phyloP scores from a whole-genome alignment of 768 basidiomycete species.

The Nidularia pulvinata region DNA sequence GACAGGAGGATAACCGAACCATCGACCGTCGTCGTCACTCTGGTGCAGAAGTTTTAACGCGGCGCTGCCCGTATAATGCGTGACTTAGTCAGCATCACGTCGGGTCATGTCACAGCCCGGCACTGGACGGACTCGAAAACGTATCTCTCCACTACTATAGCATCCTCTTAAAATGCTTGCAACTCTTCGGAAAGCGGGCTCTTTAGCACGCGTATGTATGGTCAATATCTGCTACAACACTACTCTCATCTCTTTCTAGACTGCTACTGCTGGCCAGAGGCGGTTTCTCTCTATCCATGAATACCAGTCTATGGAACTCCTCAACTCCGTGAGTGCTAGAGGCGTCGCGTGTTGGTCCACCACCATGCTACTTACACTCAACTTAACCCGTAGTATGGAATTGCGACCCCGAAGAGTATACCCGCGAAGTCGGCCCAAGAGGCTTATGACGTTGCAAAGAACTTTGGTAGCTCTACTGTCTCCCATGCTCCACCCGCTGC shows the following conservation, averaged over 20 bases:
- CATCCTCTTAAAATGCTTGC: slow-evolving; percentile 55
- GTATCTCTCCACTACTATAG: slow-evolving; percentile 6
- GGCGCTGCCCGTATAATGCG: too few species aligned
- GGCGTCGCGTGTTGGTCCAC: not conserved
- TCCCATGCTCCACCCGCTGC: slow-evolving; percentile 2
- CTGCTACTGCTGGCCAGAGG: slow-evolving; percentile 78
- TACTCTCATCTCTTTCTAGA: slow-evolving; percentile 31
- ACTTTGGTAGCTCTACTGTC: slow-evolving; percentile 63
- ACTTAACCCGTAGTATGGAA: slow-evolving; percentile 70
- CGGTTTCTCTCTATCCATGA: slow-evolving; percentile 97
- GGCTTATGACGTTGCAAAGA: slow-evolving; percentile 86
- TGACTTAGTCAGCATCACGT: too few species aligned
- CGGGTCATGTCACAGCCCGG: not conserved
- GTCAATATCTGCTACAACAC: not conserved
- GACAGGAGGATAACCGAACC: slow-evolving; percentile 56
- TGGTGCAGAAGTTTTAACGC: slow-evolving; percentile 46
- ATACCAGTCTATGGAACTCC: slow-evolving; percentile 93
- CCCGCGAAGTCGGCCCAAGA: slow-evolving; percentile 88
- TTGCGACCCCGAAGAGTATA: slow-evolving; percentile 91
- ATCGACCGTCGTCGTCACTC: slow-evolving; percentile 84
- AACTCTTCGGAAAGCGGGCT: slow-evolving; percentile 62
- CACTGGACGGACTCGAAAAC: not conserved
- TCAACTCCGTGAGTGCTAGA: slow-evolving; percentile 75
- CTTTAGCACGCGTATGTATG: slow-evolving; percentile 57
- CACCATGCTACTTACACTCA: not conserved